A percentile compares a stretch with the other conserved stretches of the same genome.
These are phyloP conservation scores for Beta lomatogona DNA, from an alignment of 179 eudicot species.

Conservation along the genomic window DNA sequence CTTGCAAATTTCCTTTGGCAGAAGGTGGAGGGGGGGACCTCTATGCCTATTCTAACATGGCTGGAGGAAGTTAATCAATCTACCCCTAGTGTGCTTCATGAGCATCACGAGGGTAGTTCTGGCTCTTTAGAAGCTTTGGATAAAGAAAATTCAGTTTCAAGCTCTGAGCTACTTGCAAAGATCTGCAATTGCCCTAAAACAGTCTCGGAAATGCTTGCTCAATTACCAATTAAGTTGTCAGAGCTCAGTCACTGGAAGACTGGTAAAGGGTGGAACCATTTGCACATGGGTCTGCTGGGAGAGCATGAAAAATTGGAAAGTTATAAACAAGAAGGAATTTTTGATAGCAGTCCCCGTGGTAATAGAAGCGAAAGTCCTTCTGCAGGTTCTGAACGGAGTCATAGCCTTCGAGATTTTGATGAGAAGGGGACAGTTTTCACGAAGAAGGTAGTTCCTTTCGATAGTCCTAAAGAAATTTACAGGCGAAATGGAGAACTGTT, in stretches of 20 bases:
- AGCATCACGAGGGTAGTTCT: constrained; percentile 32
- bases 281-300: constrained; percentile 40
- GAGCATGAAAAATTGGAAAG: constrained; percentile 54
- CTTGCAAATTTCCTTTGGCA: constrained; percentile 58
- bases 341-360: constrained; percentile 39
- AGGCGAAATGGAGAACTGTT: constrained; percentile 82
- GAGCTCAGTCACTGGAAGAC: constrained; percentile 48
- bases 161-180: constrained; percentile 43
- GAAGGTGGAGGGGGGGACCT: constrained; percentile 48
- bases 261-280: constrained; percentile 62
- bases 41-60: constrained; percentile 39
- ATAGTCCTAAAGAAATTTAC: constrained; percentile 71
- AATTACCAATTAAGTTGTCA: constrained; percentile 46
- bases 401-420: constrained; percentile 41
- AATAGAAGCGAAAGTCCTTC: constrained; percentile 48
- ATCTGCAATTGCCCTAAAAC: constrained; percentile 48
- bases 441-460: constrained; percentile 49
- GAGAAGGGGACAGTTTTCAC: constrained; percentile 31
- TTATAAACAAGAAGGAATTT: constrained; percentile 50
- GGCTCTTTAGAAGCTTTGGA: constrained; percentile 31
- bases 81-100: constrained; percentile 26
- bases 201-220: constrained; percentile 46
- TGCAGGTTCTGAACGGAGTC: constrained; percentile 46
- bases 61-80: constrained; percentile 43
- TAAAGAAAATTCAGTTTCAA: constrained; percentile 32